Evolutionary conservation across 129 eudicot genomes (phyloP).

Genomic region (sunflower (Helianthus annuus)): HanXRQr2.0-SUNRISE NC_035447.2:7953197-7953696

Average conservation of each 20-base stretch:
- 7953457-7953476: constrained; percentile 62
- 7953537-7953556: constrained; percentile 50
- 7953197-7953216: constrained; percentile 38
- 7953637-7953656: constrained; percentile 67
- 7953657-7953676: constrained; percentile 56
- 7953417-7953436: constrained; percentile 52
- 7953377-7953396: constrained; percentile 69
- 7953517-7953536: constrained; percentile 52
- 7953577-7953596: constrained; percentile 70
- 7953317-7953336: constrained; percentile 58
- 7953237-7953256: constrained; percentile 59
- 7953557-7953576: constrained; percentile 68
- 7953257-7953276: constrained; percentile 75
- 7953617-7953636: constrained; percentile 49
- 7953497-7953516: constrained; percentile 51
- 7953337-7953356: constrained; percentile 54
- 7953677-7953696: constrained; percentile 71
- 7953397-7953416: constrained; percentile 78
- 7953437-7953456: constrained; percentile 53
- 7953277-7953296: constrained; percentile 75
- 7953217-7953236: constrained; percentile 44
- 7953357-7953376: constrained; percentile 43
- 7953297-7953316: constrained; percentile 50
- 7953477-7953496: constrained; percentile 91
- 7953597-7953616: constrained; percentile 58